Conservation (phyloP, 1,284 basidiomycete species). For the Ceratobasidium papillatum region DNA sequence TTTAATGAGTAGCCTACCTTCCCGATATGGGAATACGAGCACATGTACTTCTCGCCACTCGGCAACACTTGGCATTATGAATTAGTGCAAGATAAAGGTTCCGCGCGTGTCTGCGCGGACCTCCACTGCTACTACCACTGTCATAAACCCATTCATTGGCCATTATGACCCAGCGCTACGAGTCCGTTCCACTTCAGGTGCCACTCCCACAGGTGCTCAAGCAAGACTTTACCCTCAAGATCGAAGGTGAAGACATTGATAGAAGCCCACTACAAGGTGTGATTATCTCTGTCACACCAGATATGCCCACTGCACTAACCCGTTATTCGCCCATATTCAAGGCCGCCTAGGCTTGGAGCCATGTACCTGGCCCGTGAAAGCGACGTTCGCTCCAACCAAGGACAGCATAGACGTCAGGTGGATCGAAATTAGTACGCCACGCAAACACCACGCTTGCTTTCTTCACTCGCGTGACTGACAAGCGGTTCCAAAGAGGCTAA, state of each 20-base stretch:
- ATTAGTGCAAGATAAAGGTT: neutral
- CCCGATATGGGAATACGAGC: neutral
- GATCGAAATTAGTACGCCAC: constrained; percentile 34
- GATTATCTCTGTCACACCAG: neutral
- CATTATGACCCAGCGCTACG: constrained; percentile 19
- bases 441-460: neutral
- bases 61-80: neutral
- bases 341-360: constrained; percentile 24
- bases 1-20: neutral
- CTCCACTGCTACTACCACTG: neutral
- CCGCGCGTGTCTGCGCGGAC: neutral
- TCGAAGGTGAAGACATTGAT: constrained; percentile 25
- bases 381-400: constrained; percentile 27
- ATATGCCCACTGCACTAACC: neutral
- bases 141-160: neutral
- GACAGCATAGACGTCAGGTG: constrained; percentile 32
- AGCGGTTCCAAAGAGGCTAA: constrained; percentile 23
- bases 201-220: constrained; percentile 32
- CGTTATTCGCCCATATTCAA: neutral
- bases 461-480: neutral
- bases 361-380: constrained; percentile 34
- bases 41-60: constrained; percentile 10
- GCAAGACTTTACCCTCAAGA: constrained; percentile 31
- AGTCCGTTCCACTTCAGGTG: constrained; percentile 21
- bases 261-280: constrained; percentile 26